Evolutionary conservation across 2,329 filamentous ascomycete species (phyloP).

Genomic region (Curvularia lunata): DNA sequence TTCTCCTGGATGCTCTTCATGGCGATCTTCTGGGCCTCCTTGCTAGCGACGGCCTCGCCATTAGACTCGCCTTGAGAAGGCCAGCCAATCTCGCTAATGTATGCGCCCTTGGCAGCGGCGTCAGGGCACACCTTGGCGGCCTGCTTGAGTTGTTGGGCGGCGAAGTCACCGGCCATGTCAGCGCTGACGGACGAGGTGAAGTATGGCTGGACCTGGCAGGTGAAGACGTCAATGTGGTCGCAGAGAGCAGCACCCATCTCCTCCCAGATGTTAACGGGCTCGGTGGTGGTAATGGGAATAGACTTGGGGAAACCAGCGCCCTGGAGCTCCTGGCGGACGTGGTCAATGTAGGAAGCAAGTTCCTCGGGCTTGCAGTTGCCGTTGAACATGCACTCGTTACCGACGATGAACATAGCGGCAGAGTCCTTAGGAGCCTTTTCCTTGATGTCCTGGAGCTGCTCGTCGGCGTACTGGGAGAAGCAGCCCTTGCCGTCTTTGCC

Average conservation of each 20-base stretch:
- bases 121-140: conserved; percentile 73
- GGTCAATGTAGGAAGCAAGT: conserved; percentile 73
- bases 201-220: conserved; percentile 91
- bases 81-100: conserved; percentile 93
- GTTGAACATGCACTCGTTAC: conserved; percentile 89
- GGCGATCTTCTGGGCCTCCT: conserved; percentile 71
- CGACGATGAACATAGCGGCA: conserved; percentile 81
- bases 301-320: conserved; percentile 72
- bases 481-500: conserved; percentile 53
- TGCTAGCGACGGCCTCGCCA: conserved; percentile 73
- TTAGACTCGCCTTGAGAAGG: conserved; percentile 73
- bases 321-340: conserved; percentile 68
- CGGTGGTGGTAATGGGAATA: conserved; percentile 74
- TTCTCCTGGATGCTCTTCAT: conserved; percentile 72
- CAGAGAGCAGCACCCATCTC: conserved; percentile 68
- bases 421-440: conserved; percentile 72
- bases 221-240: conserved; percentile 75
- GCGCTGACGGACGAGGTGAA: conserved; percentile 78
- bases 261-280: conserved; percentile 81
- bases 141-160: conserved; percentile 72
- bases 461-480: conserved; percentile 62
- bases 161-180: conserved; percentile 74
- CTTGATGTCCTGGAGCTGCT: conserved; percentile 77
- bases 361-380: conserved; percentile 67
- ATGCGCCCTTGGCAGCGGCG: conserved; percentile 64